Base-by-base conservation (phyloP, 78 protist species). In the Trichosphaerium sp. region DNA sequence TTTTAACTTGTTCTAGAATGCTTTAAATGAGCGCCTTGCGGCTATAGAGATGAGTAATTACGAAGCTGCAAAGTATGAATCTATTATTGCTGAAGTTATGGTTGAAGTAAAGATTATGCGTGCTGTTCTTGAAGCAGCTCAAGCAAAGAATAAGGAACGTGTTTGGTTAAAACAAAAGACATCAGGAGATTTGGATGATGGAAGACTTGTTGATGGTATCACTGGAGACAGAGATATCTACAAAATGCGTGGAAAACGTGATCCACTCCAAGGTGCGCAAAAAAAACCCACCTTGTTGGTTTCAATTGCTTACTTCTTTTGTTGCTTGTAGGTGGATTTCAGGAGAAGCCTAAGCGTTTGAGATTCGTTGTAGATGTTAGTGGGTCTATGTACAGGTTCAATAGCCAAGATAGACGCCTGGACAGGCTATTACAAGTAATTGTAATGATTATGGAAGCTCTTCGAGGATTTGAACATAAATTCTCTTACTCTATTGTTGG, bases 381-480 rank as follows among this genome's bases (percentile, higher is more conserved):
- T 14, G 80, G 71, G 0, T 54, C 72, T 39, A 86, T 86, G 91
- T 68, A 75, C 81, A 55, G 82, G 18, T 85, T 80, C 62, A 85
- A 85, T 63, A 6, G 49, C 26, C 1, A 14, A 60, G 91, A 86
- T 29, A 48, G 42, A 12, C 60, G 91, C 26, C 72, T 85, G 3
- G 78, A 80, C 35, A 52, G 90, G 2, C 1, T 57, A 15, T 25
- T 78, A 38, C 82, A 80, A 37, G 41, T 63, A 15, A 65, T 64
- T 26, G 65, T 65, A 15, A 65, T 80, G 80, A 23, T 85, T 7
- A 51, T 81, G 48, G 87, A 80, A 51, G 25, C 72, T 4, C 11
- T 86, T 15, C 56, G 4, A 1, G 84, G 84, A 14, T 66, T 54
- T 25, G 82, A 68, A 58, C 81, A 69, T 69, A 75, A 69, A 55